Conservation (phyloP, 305 asterid genomes). For the Ilex paraguariensis region DNA sequence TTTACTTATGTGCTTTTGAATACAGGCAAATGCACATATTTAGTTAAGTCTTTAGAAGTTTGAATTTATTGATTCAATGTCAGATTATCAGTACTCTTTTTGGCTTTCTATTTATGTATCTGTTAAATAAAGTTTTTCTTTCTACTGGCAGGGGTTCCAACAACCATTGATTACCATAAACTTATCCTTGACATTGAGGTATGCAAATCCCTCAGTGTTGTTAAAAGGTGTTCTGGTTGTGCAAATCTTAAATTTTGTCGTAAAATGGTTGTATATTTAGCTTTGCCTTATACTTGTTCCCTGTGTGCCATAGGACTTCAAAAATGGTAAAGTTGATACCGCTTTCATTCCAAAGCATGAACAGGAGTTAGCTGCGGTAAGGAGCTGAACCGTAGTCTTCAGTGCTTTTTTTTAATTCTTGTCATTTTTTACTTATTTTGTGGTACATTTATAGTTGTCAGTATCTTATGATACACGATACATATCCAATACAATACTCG, state of each 20-base stretch:
- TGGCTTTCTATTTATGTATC: constrained; percentile 1
- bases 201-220: constrained; percentile 11
- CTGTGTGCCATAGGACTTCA: constrained; percentile 62
- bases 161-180: constrained; percentile 96
- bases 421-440: not conserved
- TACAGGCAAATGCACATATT: no score
- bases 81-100: not conserved
- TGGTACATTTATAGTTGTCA: not conserved
- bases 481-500: no score
- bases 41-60: no score
- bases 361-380: constrained; percentile 89
- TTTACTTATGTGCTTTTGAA: no score
- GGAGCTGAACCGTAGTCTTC: constrained; percentile 17
- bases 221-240: constrained; percentile 4
- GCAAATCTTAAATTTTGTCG: not conserved
- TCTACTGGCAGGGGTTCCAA: constrained; percentile 70
- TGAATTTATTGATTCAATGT: no score
- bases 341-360: constrained; percentile 97
- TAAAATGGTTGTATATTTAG: no score
- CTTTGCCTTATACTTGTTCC: not conserved
- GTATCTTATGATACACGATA: not conserved
- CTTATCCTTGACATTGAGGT: constrained; percentile 97
- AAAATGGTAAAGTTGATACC: constrained; percentile 84
- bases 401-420: not conserved
- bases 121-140: not conserved